A percentile compares a stretch with the other conserved stretches of the same genome.
These are phyloP conservation scores for Ormosia semicastrata DNA, from an alignment of 306 rosid genomes.

Conservation along the genomic window DNA sequence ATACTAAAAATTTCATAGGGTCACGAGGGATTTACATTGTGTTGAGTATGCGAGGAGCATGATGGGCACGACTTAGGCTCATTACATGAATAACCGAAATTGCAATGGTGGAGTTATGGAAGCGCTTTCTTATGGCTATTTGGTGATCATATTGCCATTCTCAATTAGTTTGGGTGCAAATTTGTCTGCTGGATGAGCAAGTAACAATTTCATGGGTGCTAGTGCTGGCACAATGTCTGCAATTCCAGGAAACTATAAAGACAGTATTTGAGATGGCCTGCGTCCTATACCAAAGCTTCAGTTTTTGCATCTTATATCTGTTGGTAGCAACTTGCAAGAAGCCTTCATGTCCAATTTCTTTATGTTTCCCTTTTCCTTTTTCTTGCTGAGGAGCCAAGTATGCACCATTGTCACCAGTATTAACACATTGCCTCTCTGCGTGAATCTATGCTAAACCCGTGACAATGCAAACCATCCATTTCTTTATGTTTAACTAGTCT, in stretches of 20 bases:
- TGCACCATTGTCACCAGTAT: neutral
- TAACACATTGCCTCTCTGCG: too few species aligned
- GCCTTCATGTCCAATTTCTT: neutral
- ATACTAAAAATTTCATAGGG: neutral
- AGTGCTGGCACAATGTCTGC: neutral
- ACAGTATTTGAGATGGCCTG: neutral
- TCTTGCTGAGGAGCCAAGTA: neutral
- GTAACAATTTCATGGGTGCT: neutral
- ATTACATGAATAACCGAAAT: too few species aligned
- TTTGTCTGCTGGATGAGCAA: too few species aligned
- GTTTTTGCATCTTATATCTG: neutral
- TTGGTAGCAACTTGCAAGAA: neutral
- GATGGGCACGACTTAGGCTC: neutral
- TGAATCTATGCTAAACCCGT: too few species aligned
- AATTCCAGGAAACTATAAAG: neutral
- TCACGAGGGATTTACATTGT: neutral
- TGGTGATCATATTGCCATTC: neutral
- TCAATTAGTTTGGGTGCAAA: neutral
- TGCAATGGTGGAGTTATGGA: neutral
- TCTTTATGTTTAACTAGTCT: too few species aligned
- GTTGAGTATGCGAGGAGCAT: neutral
- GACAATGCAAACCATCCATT: too few species aligned
- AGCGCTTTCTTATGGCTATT: neutral
- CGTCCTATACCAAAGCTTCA: neutral
- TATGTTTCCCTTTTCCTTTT: too few species aligned